phyloP scores from a whole-genome alignment of 2,329 filamentous ascomycete genomes.

The Didymella glomerata region DNA sequence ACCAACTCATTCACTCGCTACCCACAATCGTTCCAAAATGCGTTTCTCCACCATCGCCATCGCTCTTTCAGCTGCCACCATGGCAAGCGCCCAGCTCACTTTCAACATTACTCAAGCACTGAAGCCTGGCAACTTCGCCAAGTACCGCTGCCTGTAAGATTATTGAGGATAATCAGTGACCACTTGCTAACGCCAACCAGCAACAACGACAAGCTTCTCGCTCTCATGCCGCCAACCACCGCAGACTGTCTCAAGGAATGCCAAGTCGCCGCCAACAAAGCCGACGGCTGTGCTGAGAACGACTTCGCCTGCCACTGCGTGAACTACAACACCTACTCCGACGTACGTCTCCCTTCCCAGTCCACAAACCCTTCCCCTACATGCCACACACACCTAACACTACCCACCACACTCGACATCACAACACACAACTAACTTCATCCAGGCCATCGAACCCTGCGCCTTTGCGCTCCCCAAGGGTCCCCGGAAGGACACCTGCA shows the following conservation, averaged over 20 bases:
- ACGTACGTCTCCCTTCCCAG: conserved; percentile 21
- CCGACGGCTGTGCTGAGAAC: conserved; percentile 33
- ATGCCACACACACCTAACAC: no score
- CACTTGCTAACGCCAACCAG: conserved; percentile 5
- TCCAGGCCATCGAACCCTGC: conserved; percentile 18
- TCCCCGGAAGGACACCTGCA: conserved; percentile 4
- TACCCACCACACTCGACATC: no score
- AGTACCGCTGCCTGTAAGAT: conserved; percentile 39
- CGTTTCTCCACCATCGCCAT: conserved; percentile 3
- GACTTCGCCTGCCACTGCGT: conserved; percentile 38
- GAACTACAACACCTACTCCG: conserved; percentile 31
- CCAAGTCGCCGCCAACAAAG: conserved; percentile 29
- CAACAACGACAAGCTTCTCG: conserved; percentile 26
- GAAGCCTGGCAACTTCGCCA: conserved; percentile 27
- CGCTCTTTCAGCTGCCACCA: conserved; percentile 7
- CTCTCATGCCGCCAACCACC: conserved; percentile 14
- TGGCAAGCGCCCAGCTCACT: conserved; percentile 28
- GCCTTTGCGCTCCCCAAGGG: conserved; percentile 11
- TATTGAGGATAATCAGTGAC: neutral
- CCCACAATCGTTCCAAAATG: conserved; percentile 6
- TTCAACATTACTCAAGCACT: conserved; percentile 36
- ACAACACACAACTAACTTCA: neutral
- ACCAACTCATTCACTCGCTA: neutral
- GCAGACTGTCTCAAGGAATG: conserved; percentile 30
- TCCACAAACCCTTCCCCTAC: no score